Conservation (phyloP, 768 basidiomycete genomes). For the Amanita exitialis region DNA sequence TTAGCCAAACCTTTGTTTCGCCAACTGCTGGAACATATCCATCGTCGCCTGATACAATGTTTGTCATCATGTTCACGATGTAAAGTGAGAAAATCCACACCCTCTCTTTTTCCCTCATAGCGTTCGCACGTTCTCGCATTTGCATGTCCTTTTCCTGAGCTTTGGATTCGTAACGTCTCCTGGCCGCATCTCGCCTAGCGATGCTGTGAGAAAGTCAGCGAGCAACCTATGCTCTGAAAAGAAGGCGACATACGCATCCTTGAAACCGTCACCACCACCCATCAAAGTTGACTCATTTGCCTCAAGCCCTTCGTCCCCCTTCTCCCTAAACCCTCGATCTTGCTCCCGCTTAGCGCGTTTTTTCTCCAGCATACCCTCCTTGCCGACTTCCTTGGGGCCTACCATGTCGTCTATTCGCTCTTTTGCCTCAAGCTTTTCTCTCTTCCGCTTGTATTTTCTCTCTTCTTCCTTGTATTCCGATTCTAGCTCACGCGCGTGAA, state of each 20-base stretch:
- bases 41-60: constrained; percentile 53
- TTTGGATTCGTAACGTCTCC: constrained; percentile 45
- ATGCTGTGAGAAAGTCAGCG: constrained; percentile 33
- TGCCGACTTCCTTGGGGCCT: constrained; percentile 71
- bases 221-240: not conserved
- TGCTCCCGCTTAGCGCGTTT: constrained; percentile 64
- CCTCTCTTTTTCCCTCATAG: constrained; percentile 71
- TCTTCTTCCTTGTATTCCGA: constrained; percentile 44
- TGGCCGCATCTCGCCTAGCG: constrained; percentile 57
- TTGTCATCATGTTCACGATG: not conserved
- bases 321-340: constrained; percentile 64
- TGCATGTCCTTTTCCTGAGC: constrained; percentile 40
- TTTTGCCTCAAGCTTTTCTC: constrained; percentile 53
- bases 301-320: constrained; percentile 71
- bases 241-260: constrained; percentile 44
- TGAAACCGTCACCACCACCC: constrained; percentile 79
- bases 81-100: constrained; percentile 11
- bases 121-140: constrained; percentile 50
- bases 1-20: constrained; percentile 81
- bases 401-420: constrained; percentile 70
- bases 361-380: constrained; percentile 83
- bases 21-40: constrained; percentile 92
- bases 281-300: constrained; percentile 70
- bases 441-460: constrained; percentile 51
- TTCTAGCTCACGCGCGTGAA: constrained; percentile 54